Base-by-base conservation (phyloP, 2,329 filamentous ascomycete genomes). In the Aspergillus pseudonomiae region DNA sequence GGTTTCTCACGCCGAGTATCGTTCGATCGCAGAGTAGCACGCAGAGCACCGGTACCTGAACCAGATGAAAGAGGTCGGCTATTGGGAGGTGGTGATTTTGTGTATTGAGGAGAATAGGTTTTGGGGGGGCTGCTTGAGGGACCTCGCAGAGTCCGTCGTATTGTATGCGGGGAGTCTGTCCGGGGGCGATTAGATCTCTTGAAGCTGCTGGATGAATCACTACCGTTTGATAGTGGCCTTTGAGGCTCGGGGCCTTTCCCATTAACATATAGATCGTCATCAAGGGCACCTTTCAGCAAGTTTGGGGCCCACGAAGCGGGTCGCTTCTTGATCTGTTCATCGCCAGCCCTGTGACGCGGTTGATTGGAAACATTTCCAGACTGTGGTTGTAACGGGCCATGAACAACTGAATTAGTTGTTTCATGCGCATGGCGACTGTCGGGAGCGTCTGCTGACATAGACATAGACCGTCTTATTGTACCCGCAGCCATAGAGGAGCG, bases 201-300 rank as follows among this genome's bases (percentile, higher is more conserved):
- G 80, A 97, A 97, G 74, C 92, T 96, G 78, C 91, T 96, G 52
- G 80, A 79, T 3, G 81, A 83, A 69, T 92, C 89, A 71, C 90
- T 92, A 32, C 86, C 89, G 68, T 88, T 87, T 0, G 89, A 91
- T 21, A 80, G 82, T 11, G 81, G 84, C 2, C 89, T 84, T 62
- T 81, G 79, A 10, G 87, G 76, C 24, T 43, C 30, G 41, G 62
- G 26, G 56, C 19, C 36, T 54, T 63, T 52, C 32, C 63, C 59
- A 48, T 68, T 52, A 46, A 63, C 34, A 12, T 43, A 36, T 26
- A 43, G 58, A 30, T 65, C 59, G 46, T 59, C 56, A 61, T 57
- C 45, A n/a, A 26, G 26, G 3, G 50, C 54, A 26, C 58, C 61
- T 26, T 67, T 70, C 14, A 70, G 65, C 11, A 69, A 66, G 43